Base-by-base conservation (phyloP, 208 protist genomes). In the Trichomonas vaginalis region DNA sequence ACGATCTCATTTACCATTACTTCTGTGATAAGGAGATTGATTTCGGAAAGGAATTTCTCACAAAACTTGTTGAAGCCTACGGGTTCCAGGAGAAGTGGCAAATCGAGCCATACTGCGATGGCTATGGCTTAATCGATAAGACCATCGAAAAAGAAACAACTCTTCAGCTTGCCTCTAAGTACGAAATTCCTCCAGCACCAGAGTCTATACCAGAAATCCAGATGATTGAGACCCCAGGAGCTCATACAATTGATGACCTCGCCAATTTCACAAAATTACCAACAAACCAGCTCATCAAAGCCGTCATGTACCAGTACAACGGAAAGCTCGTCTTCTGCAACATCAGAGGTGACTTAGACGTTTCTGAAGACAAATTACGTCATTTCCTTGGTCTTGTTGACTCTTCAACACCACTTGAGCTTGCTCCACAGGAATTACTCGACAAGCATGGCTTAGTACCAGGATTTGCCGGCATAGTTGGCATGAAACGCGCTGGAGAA, bases 281-380 rank as follows among this genome's bases (percentile, higher is more conserved):
- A 39, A 92, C 42, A 92, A 39, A 35, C 1, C 15, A 92, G 1
- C 15, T 92, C 0, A 45, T 92, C 0, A 92, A 92, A 47, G 86
- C 86, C 0, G 86, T 92, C 3, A 92, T 92, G 86, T 92, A 92
- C 37, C 8, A 35, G 51, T 42, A 48, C n/a, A 45, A 92, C 27
- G 86, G 86, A 56, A 48, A 51, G 17, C 86, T 92, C 46, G 86
- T 92, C n/a, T 92, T 92, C n/a, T 42, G 12, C 27, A 92, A 92
- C n/a, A 92, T 92, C 21, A 23, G 86, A 40, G 86, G 86, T 51
- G 86, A 92, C 15, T 32, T 92, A 0, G 86, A 92, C 8, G 86
- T 92, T 92, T 92, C 86, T 39, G 86, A 92, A 92, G 86, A 92
- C 0, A 92, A 92, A 21, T 42, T 92, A 42, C 86, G 86, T 47